Base-by-base conservation (phyloP, 257 asterid species). In the Plantago major region DNA sequence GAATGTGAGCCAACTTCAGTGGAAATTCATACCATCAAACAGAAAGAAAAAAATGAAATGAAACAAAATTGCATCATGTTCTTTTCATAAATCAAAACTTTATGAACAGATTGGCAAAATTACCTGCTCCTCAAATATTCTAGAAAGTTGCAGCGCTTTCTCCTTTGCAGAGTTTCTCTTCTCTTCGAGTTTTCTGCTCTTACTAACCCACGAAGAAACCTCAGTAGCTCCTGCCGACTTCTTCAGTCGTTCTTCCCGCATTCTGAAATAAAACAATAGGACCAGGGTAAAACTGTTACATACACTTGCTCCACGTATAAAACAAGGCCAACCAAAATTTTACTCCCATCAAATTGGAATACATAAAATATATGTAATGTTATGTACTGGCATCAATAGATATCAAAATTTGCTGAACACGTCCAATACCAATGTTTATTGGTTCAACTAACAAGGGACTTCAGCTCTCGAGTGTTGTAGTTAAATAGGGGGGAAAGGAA, bases 101-200 rank as follows among this genome's bases (percentile, higher is more conserved):
- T n/a, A 63, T 43, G n/a, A 48, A 52, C 59, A 56, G 43, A 56
- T 33, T 18, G 37, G 49, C 70, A 67, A 40, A 50, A 73, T 12
- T 55, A 86, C 99, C 95, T 85, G 97, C 91, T 89, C 99, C 78
- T 89, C 99, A 67, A 93, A 93, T 59, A 79, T 60, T 72, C 70
- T 84, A 10, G 96, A 93, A 76, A 79, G 97, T 79, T 83, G 94
- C 76, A 78, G 70, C 19, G 90, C 96, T 77, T 73, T 93, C 76
- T 84, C 92, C 70, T 79, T 86, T 57, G 86, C 93, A 48, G 83
- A 68, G 55, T 72, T 87, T 80, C 78, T 80, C 76, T 70, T 88
- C 65, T 86, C 87, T 76, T 84, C 96, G 58, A 89, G 72, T 78
- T 85, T 87, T 46, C 95, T 88, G 79, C 95, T 89, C 83, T 67